phyloP scores from a whole-genome alignment of 257 asterid species.

The Solanum appendiculatum region DNA sequence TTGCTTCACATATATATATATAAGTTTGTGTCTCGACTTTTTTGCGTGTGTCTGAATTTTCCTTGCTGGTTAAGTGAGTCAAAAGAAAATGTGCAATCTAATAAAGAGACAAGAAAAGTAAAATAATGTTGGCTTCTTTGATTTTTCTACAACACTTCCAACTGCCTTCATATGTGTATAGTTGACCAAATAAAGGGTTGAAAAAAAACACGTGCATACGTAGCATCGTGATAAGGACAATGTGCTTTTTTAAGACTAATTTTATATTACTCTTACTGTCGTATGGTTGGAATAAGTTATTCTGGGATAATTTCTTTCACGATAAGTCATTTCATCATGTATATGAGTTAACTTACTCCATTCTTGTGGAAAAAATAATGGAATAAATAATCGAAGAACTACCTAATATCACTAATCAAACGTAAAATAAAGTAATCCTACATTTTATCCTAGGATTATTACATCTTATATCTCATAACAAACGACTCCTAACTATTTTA shows the following conservation, averaged over 20 bases:
- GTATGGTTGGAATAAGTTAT: neutral
- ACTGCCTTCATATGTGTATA: neutral
- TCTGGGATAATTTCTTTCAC: too few species aligned
- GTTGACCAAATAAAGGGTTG: neutral
- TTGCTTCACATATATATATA: neutral
- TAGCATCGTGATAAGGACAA: neutral
- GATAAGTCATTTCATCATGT: too few species aligned
- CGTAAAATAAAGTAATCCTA: too few species aligned
- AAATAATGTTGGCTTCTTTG: neutral
- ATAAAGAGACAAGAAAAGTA: neutral
- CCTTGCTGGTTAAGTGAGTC: neutral
- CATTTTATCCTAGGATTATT: too few species aligned
- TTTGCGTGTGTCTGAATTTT: neutral
- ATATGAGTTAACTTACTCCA: too few species aligned
- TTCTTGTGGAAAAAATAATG: rapidly evolving
- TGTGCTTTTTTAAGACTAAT: neutral
- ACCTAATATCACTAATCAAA: rapidly evolving
- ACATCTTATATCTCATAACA: neutral
- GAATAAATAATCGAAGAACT: rapidly evolving
- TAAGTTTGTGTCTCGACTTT: neutral
- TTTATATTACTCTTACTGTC: neutral
- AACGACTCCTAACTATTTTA: neutral
- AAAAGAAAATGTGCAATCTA: neutral
- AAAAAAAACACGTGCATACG: neutral
- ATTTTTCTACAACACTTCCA: neutral